Conservation (phyloP, 2,329 filamentous ascomycete genomes). For the Sporothrix mexicana region DNA sequence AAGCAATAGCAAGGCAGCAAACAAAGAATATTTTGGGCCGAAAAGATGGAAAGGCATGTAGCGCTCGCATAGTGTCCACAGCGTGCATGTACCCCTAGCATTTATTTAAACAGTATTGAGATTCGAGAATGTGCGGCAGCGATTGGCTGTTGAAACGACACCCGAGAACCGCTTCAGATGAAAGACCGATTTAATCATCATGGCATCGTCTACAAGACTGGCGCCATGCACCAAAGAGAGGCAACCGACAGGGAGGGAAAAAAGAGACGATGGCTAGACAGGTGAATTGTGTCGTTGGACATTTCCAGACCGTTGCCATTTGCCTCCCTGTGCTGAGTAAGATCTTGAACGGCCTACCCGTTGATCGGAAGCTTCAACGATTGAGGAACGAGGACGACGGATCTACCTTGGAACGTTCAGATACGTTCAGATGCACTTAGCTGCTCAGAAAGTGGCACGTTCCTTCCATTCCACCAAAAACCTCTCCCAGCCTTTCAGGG, state of each 20-base stretch:
- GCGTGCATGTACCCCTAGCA: neutral
- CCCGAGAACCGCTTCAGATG: neutral
- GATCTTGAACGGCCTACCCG: neutral
- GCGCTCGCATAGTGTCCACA: neutral
- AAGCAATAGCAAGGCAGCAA: neutral
- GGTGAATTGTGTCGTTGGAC: too few species aligned
- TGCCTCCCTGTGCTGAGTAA: slow-evolving; percentile 23
- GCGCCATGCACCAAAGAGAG: neutral
- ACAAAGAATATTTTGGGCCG: neutral
- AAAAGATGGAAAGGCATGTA: neutral
- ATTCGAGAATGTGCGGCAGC: neutral
- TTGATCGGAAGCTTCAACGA: neutral
- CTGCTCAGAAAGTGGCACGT: neutral
- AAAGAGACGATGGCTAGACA: too few species aligned
- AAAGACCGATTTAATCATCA: slow-evolving; percentile 16
- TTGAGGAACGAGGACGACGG: neutral
- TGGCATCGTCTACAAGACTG: neutral
- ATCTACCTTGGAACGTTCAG: neutral
- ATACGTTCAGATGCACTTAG: too few species aligned
- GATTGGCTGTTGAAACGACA: neutral
- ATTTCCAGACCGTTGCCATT: neutral
- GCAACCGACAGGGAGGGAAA: neutral
- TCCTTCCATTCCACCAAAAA: neutral
- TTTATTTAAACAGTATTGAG: neutral
- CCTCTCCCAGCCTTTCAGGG: neutral